Conservation (phyloP, 1,284 basidiomycete species). For the Inonotus obliquus region DNA sequence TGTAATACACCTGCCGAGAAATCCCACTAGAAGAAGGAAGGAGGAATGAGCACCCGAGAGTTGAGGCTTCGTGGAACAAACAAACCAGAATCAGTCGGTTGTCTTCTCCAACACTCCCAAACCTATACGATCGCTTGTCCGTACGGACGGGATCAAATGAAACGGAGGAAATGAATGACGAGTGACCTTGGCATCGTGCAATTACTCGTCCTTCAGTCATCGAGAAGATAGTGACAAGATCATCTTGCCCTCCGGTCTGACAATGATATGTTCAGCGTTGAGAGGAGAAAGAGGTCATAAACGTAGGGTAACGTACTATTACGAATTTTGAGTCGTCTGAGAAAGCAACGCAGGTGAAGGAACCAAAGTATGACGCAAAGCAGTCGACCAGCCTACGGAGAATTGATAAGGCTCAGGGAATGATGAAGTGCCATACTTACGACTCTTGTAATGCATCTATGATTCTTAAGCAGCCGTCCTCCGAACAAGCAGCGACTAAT, state of each 20-base stretch:
- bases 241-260: constrained; percentile 87
- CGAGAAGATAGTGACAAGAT: constrained; percentile 89
- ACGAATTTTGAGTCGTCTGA: constrained; percentile 94
- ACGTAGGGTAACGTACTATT: constrained; percentile 46
- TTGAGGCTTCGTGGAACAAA: constrained; percentile 9
- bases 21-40: constrained; percentile 71
- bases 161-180: constrained; percentile 86
- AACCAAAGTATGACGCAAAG: constrained; percentile 89
- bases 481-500: constrained; percentile 80
- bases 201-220: constrained; percentile 89
- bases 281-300: neutral
- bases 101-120: constrained; percentile 92
- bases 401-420: constrained; percentile 1
- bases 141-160: constrained; percentile 87
- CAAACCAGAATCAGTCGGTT: constrained; percentile 84
- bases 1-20: constrained; percentile 78
- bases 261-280: neutral
- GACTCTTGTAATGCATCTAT: constrained; percentile 83
- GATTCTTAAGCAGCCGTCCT: constrained; percentile 85
- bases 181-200: constrained; percentile 96
- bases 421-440: constrained; percentile 40
- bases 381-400: constrained; percentile 72
- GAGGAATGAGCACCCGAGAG: neutral
- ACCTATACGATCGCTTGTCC: constrained; percentile 84
- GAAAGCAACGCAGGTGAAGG: constrained; percentile 87